Evolutionary conservation across 2,329 filamentous ascomycete genomes (phyloP).

Genomic region (Colletotrichum tofieldiae): DNA sequence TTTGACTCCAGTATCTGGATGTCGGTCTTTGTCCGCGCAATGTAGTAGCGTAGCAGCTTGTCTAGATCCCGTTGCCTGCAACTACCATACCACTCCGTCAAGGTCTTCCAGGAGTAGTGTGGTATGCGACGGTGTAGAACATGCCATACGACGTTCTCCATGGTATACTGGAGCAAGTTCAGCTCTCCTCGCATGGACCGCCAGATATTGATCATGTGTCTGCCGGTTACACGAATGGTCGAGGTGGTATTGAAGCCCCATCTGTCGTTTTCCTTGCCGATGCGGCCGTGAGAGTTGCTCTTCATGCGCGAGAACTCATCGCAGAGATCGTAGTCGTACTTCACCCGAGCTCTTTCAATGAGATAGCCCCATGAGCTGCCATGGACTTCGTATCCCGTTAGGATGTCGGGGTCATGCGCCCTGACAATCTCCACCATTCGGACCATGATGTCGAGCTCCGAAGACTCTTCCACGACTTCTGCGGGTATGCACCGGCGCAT

Average conservation of each 20-base stretch:
- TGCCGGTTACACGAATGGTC: constrained; percentile 90
- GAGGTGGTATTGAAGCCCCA: constrained; percentile 98
- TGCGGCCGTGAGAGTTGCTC: constrained; percentile 83
- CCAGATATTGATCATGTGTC: constrained; percentile 98
- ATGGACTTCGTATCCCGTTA: constrained; percentile 96
- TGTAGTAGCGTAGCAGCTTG: constrained; percentile 85
- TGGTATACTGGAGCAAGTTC: constrained; percentile 92
- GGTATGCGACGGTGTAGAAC: constrained; percentile 89
- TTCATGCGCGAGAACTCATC: constrained; percentile 94
- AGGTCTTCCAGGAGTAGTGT: constrained; percentile 83
- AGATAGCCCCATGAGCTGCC: constrained; percentile 96
- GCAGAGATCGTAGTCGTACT: constrained; percentile 92
- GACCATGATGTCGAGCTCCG: constrained; percentile 88
- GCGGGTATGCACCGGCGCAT: constrained; percentile 74
- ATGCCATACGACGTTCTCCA: constrained; percentile 97
- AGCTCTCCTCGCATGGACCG: constrained; percentile 95
- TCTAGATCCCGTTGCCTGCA: constrained; percentile 77
- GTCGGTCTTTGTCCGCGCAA: constrained; percentile 82
- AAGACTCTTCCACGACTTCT: constrained; percentile 81
- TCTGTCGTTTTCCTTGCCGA: constrained; percentile 87
- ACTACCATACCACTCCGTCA: constrained; percentile 87
- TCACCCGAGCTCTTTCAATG: constrained; percentile 87
- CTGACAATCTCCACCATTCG: constrained; percentile 91
- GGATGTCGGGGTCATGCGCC: constrained; percentile 87
- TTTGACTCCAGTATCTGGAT: constrained; percentile 94